These are phyloP conservation scores for Wickerhamiella hasegawae DNA, from an alignment of 805 yeast genomes.

Conservation along the genomic window DNA sequence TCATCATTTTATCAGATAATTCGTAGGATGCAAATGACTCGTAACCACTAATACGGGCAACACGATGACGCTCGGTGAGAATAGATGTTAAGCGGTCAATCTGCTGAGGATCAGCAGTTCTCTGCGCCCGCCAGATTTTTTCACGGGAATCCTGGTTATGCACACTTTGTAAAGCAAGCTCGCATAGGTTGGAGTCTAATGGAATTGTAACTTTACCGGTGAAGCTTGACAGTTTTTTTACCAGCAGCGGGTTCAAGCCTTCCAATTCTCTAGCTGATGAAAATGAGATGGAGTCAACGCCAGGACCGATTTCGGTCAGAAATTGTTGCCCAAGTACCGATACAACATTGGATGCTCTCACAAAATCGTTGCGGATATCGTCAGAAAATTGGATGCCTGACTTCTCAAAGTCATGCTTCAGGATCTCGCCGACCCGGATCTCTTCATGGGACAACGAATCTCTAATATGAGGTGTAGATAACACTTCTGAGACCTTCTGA, in stretches of 20 bases:
- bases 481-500: slow-evolving; percentile 37
- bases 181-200: slow-evolving; percentile 47
- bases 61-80: slow-evolving; percentile 45
- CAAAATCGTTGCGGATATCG: slow-evolving; percentile 40
- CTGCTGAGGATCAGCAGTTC: slow-evolving; percentile 49
- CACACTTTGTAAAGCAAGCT: slow-evolving; percentile 44
- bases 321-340: slow-evolving; percentile 71
- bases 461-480: slow-evolving; percentile 27
- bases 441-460: slow-evolving; percentile 52
- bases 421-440: slow-evolving; percentile 59
- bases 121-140: slow-evolving; percentile 59
- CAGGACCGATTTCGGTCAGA: slow-evolving; percentile 30
- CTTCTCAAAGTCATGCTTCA: slow-evolving; percentile 72
- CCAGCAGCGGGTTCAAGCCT: slow-evolving; percentile 21
- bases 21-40: slow-evolving; percentile 63
- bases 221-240: slow-evolving; percentile 11
- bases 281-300: slow-evolving; percentile 12
- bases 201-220: slow-evolving; percentile 33
- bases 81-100: slow-evolving; percentile 41
- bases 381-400: slow-evolving; percentile 74
- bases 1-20: slow-evolving; percentile 80
- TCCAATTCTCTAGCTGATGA: slow-evolving; percentile 12
- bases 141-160: slow-evolving; percentile 41
- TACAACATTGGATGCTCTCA: slow-evolving; percentile 62
- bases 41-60: slow-evolving; percentile 62